Percentiles rank a stretch among this genome's conserved stretches.
phyloP scores from a whole-genome alignment of 2,329 filamentous ascomycete species.

The Aspergillus sp. region DNA sequence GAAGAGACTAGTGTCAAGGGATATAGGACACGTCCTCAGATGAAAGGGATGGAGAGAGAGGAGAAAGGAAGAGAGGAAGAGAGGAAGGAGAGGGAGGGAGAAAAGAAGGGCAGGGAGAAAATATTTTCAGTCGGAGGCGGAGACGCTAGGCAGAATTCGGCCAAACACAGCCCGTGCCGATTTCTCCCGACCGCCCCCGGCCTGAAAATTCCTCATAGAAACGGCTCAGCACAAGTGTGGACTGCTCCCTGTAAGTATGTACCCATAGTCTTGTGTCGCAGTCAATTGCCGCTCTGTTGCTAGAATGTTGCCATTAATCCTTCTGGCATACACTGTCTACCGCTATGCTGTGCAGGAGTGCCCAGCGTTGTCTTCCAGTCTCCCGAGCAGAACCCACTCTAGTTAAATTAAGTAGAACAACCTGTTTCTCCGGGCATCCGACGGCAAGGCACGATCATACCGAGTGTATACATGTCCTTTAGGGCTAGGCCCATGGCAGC shows the following conservation, averaged over 20 bases:
- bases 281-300: too few species aligned
- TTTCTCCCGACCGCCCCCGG: constrained; percentile 28
- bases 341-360: too few species aligned
- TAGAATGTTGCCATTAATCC: too few species aligned
- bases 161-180: constrained; percentile 21
- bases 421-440: constrained; percentile 22
- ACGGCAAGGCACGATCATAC: constrained; percentile 14
- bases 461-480: background rate
- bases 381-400: background rate
- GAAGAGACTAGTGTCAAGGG: constrained; percentile 22
- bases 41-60: constrained; percentile 21
- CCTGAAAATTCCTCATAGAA: constrained; percentile 5
- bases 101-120: constrained; percentile 27
- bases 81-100: constrained; percentile 32
- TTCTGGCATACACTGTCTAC: too few species aligned
- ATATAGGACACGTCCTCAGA: constrained; percentile 18
- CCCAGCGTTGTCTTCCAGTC: too few species aligned
- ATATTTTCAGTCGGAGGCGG: constrained; percentile 26
- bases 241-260: too few species aligned
- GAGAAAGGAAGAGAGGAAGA: constrained; percentile 38
- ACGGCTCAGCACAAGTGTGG: too few species aligned
- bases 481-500: background rate
- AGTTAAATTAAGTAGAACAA: too few species aligned
- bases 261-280: too few species aligned
- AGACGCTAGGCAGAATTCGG: constrained; percentile 16